Base-by-base conservation (phyloP, 768 basidiomycete species). In the Panus rudis region DNA sequence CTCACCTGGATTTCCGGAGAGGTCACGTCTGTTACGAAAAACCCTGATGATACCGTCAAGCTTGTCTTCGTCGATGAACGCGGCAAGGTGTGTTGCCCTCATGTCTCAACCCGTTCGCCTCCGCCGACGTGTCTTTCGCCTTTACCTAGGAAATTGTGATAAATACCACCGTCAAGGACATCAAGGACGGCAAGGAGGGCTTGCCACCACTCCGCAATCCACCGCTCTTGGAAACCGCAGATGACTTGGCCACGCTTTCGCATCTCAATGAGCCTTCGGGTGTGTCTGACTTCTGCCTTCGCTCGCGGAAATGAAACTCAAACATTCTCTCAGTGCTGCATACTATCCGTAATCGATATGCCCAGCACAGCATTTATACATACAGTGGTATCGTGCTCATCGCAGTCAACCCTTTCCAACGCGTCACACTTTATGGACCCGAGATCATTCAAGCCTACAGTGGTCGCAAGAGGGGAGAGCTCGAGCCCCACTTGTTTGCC, bases 381-480 rank as follows among this genome's bases (percentile, higher is more conserved):
- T 99, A 98, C 69, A 93, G 90, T 50, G 96, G 96, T 54, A 99
- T 98, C 52, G 94, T 98, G 48, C 79, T 99, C 52, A 96, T 99
- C 61, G 96, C 96, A 42, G 83, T 99, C 68, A 99, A 99, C 66
- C 96, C 96, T 37, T 99, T 99, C 66, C 89, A 93, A 66, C 88
- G 92, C 58, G 85, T 99, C 57, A 89, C 92, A 20, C 82, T 98
- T 47, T 99, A 99, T 71, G 91, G 90, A 5, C 89, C 91, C 17
- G 92, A 96, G 60, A 89, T 96, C 58, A 94, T 99, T 16, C 93
- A 98, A 65, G 92, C 92, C 12, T 99, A 99, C 63, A 86, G 84
- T 49, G 92, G 91, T 42, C 71, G 91, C 41, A 79, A 79, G 58
- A 83, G 92, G 62, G 94, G 94, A 30, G 96, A 98, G 47, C 72